phyloP scores from a whole-genome alignment of 2,329 filamentous ascomycete species.

The Colletotrichum caudatum region DNA sequence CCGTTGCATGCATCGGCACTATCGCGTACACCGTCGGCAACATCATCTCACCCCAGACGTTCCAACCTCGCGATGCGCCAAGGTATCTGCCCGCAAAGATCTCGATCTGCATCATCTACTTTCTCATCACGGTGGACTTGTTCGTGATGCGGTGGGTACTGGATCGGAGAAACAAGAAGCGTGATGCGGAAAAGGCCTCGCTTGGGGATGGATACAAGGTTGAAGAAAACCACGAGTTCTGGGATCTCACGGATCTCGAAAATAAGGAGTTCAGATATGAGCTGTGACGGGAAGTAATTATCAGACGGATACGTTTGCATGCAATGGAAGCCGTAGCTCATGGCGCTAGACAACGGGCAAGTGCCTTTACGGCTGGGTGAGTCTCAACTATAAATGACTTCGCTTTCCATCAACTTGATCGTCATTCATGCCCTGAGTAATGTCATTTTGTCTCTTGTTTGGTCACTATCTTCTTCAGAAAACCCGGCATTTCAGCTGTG shows the following conservation, averaged over 20 bases:
- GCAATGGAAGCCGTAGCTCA: too few relatives aligned
- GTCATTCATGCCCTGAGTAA: not conserved
- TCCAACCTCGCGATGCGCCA: constrained; percentile 61
- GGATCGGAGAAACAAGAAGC: constrained; percentile 49
- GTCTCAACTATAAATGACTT: not conserved
- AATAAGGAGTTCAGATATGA: constrained; percentile 71
- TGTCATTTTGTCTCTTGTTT: not conserved
- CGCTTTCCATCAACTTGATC: not conserved
- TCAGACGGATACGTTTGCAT: too few relatives aligned
- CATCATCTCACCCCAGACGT: constrained; percentile 68
- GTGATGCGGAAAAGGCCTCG: constrained; percentile 44
- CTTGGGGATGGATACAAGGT: constrained; percentile 66
- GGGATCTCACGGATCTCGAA: constrained; percentile 73
- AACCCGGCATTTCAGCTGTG: not conserved
- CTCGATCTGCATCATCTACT: constrained; percentile 69
- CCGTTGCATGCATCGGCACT: constrained; percentile 67
- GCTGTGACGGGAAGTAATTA: not conserved
- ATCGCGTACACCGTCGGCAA: constrained; percentile 69
- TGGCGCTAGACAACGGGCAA: not conserved
- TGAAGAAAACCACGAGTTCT: constrained; percentile 64
- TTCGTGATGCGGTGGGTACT: constrained; percentile 54
- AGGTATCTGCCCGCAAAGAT: constrained; percentile 66
- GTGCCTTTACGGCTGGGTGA: too few relatives aligned
- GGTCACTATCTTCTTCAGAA: not conserved
- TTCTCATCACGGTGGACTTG: constrained; percentile 57